Base-by-base conservation (phyloP, 345 rosid genomes). In the Populus nigra region DNA sequence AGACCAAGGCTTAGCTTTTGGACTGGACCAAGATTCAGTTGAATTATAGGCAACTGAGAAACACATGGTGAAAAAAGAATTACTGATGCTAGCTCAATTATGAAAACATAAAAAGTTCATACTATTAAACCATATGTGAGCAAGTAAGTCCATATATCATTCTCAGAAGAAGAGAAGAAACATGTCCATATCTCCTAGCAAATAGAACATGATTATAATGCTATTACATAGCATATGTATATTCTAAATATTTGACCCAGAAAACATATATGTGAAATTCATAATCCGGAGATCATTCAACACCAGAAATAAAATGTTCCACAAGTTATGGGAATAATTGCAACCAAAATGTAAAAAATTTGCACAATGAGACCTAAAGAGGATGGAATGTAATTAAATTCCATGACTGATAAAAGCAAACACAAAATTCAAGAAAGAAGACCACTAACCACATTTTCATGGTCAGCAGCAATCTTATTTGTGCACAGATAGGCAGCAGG, bases 401-500 rank as follows among this genome's bases (percentile, higher is more conserved):
- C 69, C 36, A 41, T 31, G 65, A 69, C 13, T 41, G 36, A 68
- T 1, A 47, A 47, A 63, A 38, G 20, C 11, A 71, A 79, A 67
- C 45, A 68, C 25, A 53, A 57, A 43, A 15, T 2, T 5, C 76
- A 33, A 38, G 25, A 73, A 62, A 45, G 55, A 72, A 71, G 66
- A 59, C 66, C 61, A 84, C 90, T 77, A 20, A 91, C 98, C 79
- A 89, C 83, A 76, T 93, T 94, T 85, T 91, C 90, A 79, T 92
- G 97, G 85, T 93, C 94, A 77, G 94, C 89, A 36, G 97, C 92
- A 69, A 94, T 90, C 87, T 91, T 93, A 78, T 91, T 90, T 69
- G 94, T 91, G 88, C 98, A 94, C 71, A 94, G 87, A 88, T 93
- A 93, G 78, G 87, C 87, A 65, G 97, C 90, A 63, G 97, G 92